Evolutionary conservation across 2,329 filamentous ascomycete species (phyloP), one percentile per base, ranked within the genome.

Genomic region (Periconia macrospinosa): DNA sequence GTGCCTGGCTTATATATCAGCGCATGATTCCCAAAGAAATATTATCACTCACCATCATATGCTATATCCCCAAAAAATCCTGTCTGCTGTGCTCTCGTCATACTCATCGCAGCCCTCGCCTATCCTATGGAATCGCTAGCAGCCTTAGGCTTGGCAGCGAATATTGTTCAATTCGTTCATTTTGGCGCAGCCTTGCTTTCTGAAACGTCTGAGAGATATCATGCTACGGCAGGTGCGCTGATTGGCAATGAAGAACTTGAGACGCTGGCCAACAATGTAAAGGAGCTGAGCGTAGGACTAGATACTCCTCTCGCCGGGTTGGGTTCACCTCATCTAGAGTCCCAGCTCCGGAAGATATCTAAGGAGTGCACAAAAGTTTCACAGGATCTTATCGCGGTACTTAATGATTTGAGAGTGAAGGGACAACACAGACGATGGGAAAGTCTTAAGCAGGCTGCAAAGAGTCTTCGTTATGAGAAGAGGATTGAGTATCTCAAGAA

Each of bases 91-190:
- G 8, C 23, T 27, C 23, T 27, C 8, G 5, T 27, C 23, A 27
- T 27, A 27, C 23, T 27, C 8, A 27, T 27, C 8, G 8, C 23
- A 27, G 3, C 23, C 33, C 11, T 5, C 11, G 11, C 11, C 33
- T 37, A 37, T n/a, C 11, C 11, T n/a, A 47, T 47, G 45, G 45
- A 47, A 14, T 18, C 27, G 9, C 17, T 56, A n/a, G 30, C 50
- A 27, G 37, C 44, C 27, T 44, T 56, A 15, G 44, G 50, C 6
- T 19, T 54, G 9, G 54, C 51, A 27, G 54, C 43, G 15, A 51
- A 54, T 45, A 49, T 54, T 23, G 15, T 56, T 41, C 54, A 56
- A 30, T n/a, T 54, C n/a, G 33, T 56, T 13, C 41, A 56, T 18
- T 56, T 56, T 23, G 30, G 33, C 37, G 27, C 47, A 6, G 46